These are phyloP conservation scores for Pilatotrama ljubarskyi DNA, from an alignment of 768 basidiomycete species.

Conservation along the genomic window DNA sequence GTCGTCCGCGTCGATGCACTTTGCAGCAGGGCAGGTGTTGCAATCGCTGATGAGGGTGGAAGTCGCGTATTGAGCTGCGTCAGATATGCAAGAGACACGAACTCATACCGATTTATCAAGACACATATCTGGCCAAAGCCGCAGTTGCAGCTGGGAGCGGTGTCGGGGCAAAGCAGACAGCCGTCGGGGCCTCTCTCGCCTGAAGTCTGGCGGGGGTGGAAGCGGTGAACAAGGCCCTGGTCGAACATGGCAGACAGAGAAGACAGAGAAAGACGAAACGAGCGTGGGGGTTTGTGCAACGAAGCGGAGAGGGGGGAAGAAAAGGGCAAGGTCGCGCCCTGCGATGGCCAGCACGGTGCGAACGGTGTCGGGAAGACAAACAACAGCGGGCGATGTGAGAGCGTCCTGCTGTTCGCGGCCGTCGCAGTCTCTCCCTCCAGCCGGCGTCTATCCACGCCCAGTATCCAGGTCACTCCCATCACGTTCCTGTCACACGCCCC, in stretches of 20 bases:
- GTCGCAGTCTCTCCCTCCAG: not conserved
- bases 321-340: slow-evolving; percentile 24
- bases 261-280: slow-evolving; percentile 19
- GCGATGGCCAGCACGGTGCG: slow-evolving; percentile 35
- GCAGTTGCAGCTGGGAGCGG: slow-evolving; percentile 59
- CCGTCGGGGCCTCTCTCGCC: slow-evolving; percentile 16
- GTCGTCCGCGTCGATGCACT: slow-evolving; percentile 45
- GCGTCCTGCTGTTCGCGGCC: no score
- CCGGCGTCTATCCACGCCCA: not conserved
- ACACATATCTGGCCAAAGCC: slow-evolving; percentile 55
- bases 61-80: slow-evolving; percentile 9
- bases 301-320: not conserved
- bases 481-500: slow-evolving; percentile 19
- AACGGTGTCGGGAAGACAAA: slow-evolving; percentile 25
- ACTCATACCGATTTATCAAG: slow-evolving; percentile 56
- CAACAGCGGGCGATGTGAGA: slow-evolving; percentile 3
- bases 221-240: slow-evolving; percentile 9
- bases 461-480: slow-evolving; percentile 15
- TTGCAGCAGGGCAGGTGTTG: slow-evolving; percentile 49
- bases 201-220: slow-evolving; percentile 23
- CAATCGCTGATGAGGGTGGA: slow-evolving; percentile 51
- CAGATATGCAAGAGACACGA: not conserved
- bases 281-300: slow-evolving; percentile 27
- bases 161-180: slow-evolving; percentile 51
- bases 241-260: slow-evolving; percentile 18